Conservation (phyloP, 306 rosid genomes). For the Rosa lucieae region DNA sequence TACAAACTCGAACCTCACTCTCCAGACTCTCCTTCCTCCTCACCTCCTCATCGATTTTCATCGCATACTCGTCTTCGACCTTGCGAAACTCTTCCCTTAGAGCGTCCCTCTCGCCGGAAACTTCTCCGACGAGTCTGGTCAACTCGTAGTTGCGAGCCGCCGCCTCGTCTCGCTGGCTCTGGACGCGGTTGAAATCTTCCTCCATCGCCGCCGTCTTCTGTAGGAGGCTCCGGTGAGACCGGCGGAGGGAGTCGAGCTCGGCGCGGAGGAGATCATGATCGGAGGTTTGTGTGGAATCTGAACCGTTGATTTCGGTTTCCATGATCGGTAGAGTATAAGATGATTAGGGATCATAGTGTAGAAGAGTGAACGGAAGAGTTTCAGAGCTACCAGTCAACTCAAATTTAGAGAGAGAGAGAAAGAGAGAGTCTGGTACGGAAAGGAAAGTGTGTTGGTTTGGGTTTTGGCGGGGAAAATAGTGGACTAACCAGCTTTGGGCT, state of each 20-base stretch:
- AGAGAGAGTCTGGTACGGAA: neutral
- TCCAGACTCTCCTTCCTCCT: slow-evolving; percentile 19
- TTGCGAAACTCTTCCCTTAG: slow-evolving; percentile 27
- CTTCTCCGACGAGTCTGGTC: slow-evolving; percentile 17
- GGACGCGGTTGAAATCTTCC: slow-evolving; percentile 13
- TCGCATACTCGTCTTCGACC: slow-evolving; percentile 34
- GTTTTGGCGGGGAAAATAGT: neutral
- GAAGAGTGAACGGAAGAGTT: slow-evolving; percentile 6
- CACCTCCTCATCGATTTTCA: slow-evolving; percentile 30
- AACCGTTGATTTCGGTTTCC: slow-evolving; percentile 29
- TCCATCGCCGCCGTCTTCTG: slow-evolving; percentile 22
- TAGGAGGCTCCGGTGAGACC: slow-evolving; percentile 27
- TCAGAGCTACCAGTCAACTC: slow-evolving; percentile 60
- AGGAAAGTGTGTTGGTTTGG: neutral
- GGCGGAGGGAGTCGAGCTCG: slow-evolving; percentile 35
- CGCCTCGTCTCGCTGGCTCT: slow-evolving; percentile 26
- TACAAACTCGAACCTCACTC: slow-evolving; percentile 31
- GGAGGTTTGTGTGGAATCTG: slow-evolving; percentile 9
- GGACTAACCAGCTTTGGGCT: neutral
- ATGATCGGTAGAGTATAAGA: slow-evolving; percentile 32
- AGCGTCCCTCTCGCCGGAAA: slow-evolving; percentile 34
- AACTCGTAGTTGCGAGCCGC: slow-evolving; percentile 24
- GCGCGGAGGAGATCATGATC: slow-evolving; percentile 22
- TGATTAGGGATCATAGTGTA: slow-evolving; percentile 27
- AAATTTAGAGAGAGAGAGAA: neutral